Conservation (phyloP, 805 yeast genomes). For the Lachancea fermentati region DNA sequence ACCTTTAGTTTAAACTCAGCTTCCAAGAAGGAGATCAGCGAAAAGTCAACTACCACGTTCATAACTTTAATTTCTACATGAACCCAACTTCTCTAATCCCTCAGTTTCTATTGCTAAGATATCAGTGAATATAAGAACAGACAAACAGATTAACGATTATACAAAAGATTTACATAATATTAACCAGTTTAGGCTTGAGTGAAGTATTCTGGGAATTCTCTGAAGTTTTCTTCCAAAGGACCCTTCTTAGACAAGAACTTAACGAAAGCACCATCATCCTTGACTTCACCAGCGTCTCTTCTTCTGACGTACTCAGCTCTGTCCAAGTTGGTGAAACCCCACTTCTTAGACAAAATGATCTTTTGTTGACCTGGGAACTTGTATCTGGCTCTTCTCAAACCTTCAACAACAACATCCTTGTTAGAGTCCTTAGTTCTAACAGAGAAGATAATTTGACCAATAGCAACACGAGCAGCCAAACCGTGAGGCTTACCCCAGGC, state of each 20-base stretch:
- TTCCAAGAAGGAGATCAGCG: no score
- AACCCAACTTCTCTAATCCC: no score
- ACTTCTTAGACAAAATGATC: slow-evolving; percentile 98
- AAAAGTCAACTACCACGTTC: no score
- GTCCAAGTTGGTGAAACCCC: slow-evolving; percentile 99
- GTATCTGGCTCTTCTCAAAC: slow-evolving; percentile 99
- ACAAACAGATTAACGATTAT: no score
- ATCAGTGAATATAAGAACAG: no score
- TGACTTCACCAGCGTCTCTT: slow-evolving; percentile 96
- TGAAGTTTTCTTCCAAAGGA: slow-evolving; percentile 85
- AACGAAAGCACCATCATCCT: slow-evolving; percentile 99
- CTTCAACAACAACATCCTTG: slow-evolving; percentile 97
- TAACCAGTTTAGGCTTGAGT: slow-evolving; percentile 36
- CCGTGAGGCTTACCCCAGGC: slow-evolving; percentile 99
- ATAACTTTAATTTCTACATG: no score
- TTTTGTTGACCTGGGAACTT: slow-evolving; percentile 99
- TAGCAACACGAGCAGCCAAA: slow-evolving; percentile 97
- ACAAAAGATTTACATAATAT: background rate
- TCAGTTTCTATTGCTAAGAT: no score
- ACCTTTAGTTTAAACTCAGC: no score
- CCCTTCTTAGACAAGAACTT: slow-evolving; percentile 98
- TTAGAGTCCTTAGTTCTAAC: slow-evolving; percentile 97
- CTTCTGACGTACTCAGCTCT: slow-evolving; percentile 92
- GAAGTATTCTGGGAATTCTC: slow-evolving; percentile 85
- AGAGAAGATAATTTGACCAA: slow-evolving; percentile 97